Conservation (phyloP, 2,329 filamentous ascomycete genomes). For the Tympanopsis confertula region DNA sequence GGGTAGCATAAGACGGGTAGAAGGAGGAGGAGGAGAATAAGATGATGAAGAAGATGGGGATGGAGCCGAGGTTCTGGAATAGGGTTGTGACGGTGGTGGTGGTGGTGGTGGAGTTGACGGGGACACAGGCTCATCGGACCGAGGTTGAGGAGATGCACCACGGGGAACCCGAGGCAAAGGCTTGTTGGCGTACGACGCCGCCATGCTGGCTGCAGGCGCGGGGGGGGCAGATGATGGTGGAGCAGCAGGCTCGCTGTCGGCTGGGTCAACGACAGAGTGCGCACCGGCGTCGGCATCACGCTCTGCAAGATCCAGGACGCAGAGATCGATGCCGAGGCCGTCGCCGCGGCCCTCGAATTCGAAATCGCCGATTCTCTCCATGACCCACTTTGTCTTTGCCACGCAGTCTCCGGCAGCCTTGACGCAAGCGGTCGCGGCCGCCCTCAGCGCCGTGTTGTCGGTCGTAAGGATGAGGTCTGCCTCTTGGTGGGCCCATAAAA, state of each 20-base stretch:
- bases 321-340: background rate
- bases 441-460: slow-evolving; percentile 62
- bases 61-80: background rate
- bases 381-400: slow-evolving; percentile 70
- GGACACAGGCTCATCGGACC: slow-evolving; percentile 10
- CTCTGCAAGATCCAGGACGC: background rate
- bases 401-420: slow-evolving; percentile 85
- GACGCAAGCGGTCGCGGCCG: slow-evolving; percentile 77
- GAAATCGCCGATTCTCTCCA: slow-evolving; percentile 84
- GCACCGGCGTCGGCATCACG: too few relatives aligned
- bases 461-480: slow-evolving; percentile 52
- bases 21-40: background rate
- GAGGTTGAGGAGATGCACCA: slow-evolving; percentile 18
- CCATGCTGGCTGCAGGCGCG: slow-evolving; percentile 22
- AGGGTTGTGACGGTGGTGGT: slow-evolving; percentile 8
- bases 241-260: too few relatives aligned
- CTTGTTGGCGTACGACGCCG: slow-evolving; percentile 17
- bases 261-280: too few relatives aligned
- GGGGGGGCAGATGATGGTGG: background rate
- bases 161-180: slow-evolving; percentile 47
- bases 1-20: too few relatives aligned
- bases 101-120: slow-evolving; percentile 13
- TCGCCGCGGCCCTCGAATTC: slow-evolving; percentile 51
- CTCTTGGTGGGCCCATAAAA: slow-evolving; percentile 64
- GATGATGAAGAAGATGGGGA: background rate